These are phyloP conservation scores for Quercus lobata DNA, from an alignment of 331 rosid species.

Conservation along the genomic window DNA sequence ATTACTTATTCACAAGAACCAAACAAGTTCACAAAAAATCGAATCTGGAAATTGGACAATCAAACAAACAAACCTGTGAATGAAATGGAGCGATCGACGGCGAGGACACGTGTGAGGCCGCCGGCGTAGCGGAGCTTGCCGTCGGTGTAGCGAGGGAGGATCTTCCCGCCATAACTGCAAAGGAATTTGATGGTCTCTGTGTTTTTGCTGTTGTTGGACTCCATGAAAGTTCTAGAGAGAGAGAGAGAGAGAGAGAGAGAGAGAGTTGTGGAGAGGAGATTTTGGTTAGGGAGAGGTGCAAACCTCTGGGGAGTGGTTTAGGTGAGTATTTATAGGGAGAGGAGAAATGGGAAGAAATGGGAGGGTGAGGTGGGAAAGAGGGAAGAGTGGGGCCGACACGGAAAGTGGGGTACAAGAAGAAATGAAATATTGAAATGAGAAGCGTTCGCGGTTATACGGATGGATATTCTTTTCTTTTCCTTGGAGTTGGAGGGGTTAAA, in stretches of 20 bases:
- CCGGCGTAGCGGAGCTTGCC: slow-evolving; percentile 85
- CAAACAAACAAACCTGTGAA: slow-evolving; percentile 44
- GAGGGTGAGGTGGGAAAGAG: not conserved
- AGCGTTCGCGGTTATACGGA: not conserved
- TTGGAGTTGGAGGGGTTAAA: not conserved
- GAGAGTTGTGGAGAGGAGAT: not conserved
- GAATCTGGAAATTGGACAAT: too few species aligned
- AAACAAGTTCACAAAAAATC: not conserved
- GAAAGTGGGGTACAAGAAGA: not conserved
- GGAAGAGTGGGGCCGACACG: slow-evolving; percentile 29
- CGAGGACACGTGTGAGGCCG: slow-evolving; percentile 76
- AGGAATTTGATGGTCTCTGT: slow-evolving; percentile 51
- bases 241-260: not conserved
- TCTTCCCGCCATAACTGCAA: slow-evolving; percentile 89
- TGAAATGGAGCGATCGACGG: slow-evolving; percentile 52
- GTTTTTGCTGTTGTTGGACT: not conserved
- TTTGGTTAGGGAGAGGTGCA: slow-evolving; percentile 13
- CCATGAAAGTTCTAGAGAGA: slow-evolving; percentile 16
- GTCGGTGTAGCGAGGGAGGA: slow-evolving; percentile 65
- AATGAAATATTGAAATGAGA: too few species aligned
- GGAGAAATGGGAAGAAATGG: not conserved
- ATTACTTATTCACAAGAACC: not conserved
- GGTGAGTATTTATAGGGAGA: slow-evolving; percentile 43
- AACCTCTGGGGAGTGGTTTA: slow-evolving; percentile 35
- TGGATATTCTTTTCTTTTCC: slow-evolving; percentile 38